Conservation (phyloP, 768 basidiomycete genomes). For the Tricholoma sp. region DNA sequence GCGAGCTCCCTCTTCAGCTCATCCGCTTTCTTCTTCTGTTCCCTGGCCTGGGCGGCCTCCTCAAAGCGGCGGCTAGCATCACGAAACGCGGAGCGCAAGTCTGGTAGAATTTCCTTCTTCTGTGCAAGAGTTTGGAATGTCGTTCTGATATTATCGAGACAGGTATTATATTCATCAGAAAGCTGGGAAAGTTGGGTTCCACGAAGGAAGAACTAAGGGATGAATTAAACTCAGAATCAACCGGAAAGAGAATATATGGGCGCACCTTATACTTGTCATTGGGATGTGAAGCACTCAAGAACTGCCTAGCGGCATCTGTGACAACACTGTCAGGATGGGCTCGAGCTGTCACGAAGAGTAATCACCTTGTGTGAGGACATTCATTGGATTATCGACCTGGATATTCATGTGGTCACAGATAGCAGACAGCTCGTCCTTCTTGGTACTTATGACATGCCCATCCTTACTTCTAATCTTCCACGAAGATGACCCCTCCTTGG, state of each 20-base stretch:
- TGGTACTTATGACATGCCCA: constrained; percentile 61
- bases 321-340: not conserved
- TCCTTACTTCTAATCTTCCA: constrained; percentile 82
- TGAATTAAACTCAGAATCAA: constrained; percentile 1
- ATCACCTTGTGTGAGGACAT: constrained; percentile 81
- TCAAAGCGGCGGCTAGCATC: constrained; percentile 57
- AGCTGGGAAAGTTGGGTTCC: constrained; percentile 91
- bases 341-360: constrained; percentile 6
- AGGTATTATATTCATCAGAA: constrained; percentile 77
- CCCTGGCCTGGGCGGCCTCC: constrained; percentile 69
- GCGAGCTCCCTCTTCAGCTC: constrained; percentile 77
- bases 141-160: constrained; percentile 65
- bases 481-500: constrained; percentile 62
- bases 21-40: constrained; percentile 62
- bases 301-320: constrained; percentile 67
- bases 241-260: not conserved
- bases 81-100: constrained; percentile 54
- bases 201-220: constrained; percentile 81
- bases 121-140: constrained; percentile 60
- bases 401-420: constrained; percentile 97
- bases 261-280: constrained; percentile 85
- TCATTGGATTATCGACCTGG: constrained; percentile 95
- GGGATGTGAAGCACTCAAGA: constrained; percentile 77
- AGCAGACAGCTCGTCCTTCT: constrained; percentile 77
- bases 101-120: constrained; percentile 76